Percentiles rank a stretch among this genome's conserved stretches.
These are phyloP conservation scores for Pseudonectria foliicola DNA, from an alignment of 2,329 filamentous ascomycete genomes.

Conservation along the genomic window DNA sequence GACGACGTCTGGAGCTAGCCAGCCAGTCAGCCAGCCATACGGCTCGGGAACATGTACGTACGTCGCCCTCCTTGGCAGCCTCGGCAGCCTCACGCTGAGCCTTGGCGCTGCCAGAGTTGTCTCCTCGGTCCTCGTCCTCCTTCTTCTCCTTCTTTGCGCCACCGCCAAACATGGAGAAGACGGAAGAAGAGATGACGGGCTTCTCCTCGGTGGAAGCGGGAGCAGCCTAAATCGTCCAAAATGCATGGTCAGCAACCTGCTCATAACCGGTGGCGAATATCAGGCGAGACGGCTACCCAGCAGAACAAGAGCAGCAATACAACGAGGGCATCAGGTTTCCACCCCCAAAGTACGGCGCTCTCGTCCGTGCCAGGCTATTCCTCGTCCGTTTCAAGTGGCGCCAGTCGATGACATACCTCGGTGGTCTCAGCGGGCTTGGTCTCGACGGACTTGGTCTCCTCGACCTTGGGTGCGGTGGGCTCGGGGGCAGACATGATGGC, in stretches of 20 bases:
- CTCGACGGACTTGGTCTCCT: slow-evolving; percentile 34
- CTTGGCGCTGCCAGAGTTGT: slow-evolving; percentile 85
- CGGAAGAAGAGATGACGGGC: slow-evolving; percentile 52
- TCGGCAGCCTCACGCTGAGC: slow-evolving; percentile 60
- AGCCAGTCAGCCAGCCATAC: not conserved
- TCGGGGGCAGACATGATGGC: slow-evolving; percentile 42
- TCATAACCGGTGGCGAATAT: too few relatives aligned
- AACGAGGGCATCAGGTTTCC: not conserved
- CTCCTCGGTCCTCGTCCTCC: slow-evolving; percentile 70
- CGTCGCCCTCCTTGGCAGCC: slow-evolving; percentile 51
- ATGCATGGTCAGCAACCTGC: too few relatives aligned
- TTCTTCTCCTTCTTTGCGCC: slow-evolving; percentile 97
- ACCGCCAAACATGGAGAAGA: slow-evolving; percentile 99
- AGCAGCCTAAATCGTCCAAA: slow-evolving; percentile 2
- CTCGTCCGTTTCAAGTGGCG: too few relatives aligned
- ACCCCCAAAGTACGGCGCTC: too few relatives aligned
- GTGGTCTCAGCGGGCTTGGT: slow-evolving; percentile 20
- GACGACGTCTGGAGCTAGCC: too few relatives aligned
- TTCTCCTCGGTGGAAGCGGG: slow-evolving; percentile 21
- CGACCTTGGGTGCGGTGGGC: slow-evolving; percentile 48
- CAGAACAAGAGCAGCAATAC: not conserved
- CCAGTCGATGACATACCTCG: slow-evolving; percentile 17
- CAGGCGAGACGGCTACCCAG: too few relatives aligned
- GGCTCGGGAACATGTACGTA: slow-evolving; percentile 24
- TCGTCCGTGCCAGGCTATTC: not conserved